These are phyloP conservation scores for Pharnaceum exiguum DNA, from an alignment of 148 eudicot genomes.

Conservation along the genomic window DNA sequence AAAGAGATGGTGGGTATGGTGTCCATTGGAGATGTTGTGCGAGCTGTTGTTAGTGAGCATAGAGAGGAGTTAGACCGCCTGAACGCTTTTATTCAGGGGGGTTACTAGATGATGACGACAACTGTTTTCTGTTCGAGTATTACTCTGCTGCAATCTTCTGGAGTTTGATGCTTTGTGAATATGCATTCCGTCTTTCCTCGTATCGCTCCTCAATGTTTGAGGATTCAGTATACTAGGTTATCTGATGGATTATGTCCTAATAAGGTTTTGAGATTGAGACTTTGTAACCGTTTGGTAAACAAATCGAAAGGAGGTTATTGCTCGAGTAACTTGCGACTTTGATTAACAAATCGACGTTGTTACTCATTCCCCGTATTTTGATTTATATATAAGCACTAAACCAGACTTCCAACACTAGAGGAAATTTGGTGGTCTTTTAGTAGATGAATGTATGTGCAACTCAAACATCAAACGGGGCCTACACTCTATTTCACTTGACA, in stretches of 20 bases:
- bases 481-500: too few species aligned
- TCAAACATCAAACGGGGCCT: too few species aligned
- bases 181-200: constrained; percentile 10
- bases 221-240: constrained; percentile 5
- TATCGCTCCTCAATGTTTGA: not conserved
- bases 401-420: too few species aligned
- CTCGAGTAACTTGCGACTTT: too few species aligned
- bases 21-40: constrained; percentile 99
- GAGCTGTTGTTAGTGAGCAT: constrained; percentile 95
- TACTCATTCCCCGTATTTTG: too few species aligned
- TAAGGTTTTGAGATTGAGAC: too few species aligned
- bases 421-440: too few species aligned
- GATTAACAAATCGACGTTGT: too few species aligned
- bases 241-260: constrained; percentile 19
- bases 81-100: constrained; percentile 91
- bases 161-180: constrained; percentile 21
- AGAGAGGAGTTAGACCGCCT: constrained; percentile 89
- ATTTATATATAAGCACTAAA: too few species aligned
- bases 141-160: constrained; percentile 2
- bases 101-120: constrained; percentile 76
- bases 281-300: too few species aligned
- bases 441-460: too few species aligned
- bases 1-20: constrained; percentile 89
- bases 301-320: too few species aligned
- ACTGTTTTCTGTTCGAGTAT: constrained; percentile 3